These are phyloP conservation scores for Galerina sulciceps DNA, from an alignment of 768 basidiomycete species.

Conservation along the genomic window DNA sequence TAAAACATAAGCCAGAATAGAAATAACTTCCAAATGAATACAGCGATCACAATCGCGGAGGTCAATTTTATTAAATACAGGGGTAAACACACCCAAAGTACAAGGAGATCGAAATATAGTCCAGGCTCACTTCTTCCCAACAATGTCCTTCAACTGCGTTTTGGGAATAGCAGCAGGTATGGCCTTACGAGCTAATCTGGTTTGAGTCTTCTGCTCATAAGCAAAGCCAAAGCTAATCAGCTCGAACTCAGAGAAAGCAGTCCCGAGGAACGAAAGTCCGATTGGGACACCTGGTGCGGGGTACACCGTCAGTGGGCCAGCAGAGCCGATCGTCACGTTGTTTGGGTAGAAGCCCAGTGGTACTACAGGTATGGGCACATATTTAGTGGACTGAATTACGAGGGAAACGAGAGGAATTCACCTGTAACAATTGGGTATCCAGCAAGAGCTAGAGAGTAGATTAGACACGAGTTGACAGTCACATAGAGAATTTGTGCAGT, in stretches of 20 bases:
- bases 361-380: slow-evolving; percentile 34
- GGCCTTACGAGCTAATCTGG: slow-evolving; percentile 50
- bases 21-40: neutral
- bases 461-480: neutral
- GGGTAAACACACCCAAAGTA: neutral
- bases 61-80: neutral
- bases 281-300: slow-evolving; percentile 55
- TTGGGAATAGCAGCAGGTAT: slow-evolving; percentile 58
- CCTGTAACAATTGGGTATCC: slow-evolving; percentile 73
- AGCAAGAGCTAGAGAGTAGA: slow-evolving; percentile 50
- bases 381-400: neutral
- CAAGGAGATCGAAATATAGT: neutral
- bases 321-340: slow-evolving; percentile 40
- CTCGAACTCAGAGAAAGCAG: slow-evolving; percentile 62
- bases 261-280: slow-evolving; percentile 65
- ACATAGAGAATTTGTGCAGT: slow-evolving; percentile 1
- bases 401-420: slow-evolving; percentile 31
- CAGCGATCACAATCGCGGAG: neutral
- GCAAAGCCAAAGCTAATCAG: slow-evolving; percentile 65
- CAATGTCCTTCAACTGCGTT: slow-evolving; percentile 47
- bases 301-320: slow-evolving; percentile 47
- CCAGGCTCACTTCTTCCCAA: slow-evolving; percentile 22
- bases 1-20: neutral
- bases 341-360: slow-evolving; percentile 65
- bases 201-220: slow-evolving; percentile 67